Evolutionary conservation across 1,139 yeast species (phyloP), one percentile per base, ranked within the genome.

Genomic region (Candida glucosophila): DNA sequence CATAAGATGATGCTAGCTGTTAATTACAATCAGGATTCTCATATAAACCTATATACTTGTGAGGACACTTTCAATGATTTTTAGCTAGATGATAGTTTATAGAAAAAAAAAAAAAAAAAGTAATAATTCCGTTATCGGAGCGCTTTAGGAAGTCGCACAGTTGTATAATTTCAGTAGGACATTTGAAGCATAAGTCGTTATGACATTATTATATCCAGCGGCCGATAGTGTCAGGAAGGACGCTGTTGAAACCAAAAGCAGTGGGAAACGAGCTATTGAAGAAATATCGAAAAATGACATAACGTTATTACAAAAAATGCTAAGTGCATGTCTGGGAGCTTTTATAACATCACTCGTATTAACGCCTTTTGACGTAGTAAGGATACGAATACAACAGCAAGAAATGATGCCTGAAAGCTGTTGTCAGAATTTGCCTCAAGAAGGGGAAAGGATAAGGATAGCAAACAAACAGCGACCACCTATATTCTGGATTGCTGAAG

Each of bases 1-100:
- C 98, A 92, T 48, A 63, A 92, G 35, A 83, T 90, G 95, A 73
- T 83, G 70, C 49, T 90, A 49, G 97, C 96, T 1, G 82, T 85
- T 1, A 78, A 80, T 41, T 81, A 81, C 45, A 71, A 77, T 30
- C 94, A 82, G 43, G 94, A 82, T 44, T 67, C 88, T 1, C 72
- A 71, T 37, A 76, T 88, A 24, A 73, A 73, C 37, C 58, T 88
- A 14, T 82, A 79, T 40, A 40, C 47, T 14, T 64, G 72, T 43
- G 44, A 47, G 11, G 70, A 64, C 29, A 51, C 58, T 15, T 41
- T 59, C 3, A 54, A 53, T 13, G 70, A 63, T 33, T 63, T 57
- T 35, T 58, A 19, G 18, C n/a, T 16, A 8, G n/a, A 16, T n/a
- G n/a, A n/a, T n/a, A n/a, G n/a, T n/a, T n/a, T n/a, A n/a, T n/a